Base-by-base conservation (phyloP, 2,329 filamentous ascomycete species). In the Neonectria ditissima region DNA sequence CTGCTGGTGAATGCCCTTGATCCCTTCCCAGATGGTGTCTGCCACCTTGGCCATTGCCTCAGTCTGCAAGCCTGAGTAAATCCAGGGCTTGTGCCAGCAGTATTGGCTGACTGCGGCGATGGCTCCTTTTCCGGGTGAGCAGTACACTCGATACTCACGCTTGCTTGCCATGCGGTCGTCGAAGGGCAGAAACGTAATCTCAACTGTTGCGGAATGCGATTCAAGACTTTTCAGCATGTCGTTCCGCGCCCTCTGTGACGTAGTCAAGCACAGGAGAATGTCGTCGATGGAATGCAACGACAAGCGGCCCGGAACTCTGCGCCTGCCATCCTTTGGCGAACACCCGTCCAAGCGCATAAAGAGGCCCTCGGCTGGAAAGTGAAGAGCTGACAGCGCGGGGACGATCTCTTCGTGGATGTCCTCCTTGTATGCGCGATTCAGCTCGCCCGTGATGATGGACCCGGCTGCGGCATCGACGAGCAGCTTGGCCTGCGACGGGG, bases 61-160 rank as follows among this genome's bases (percentile, higher is more conserved):
- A 0, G 67, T 60, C 2, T 61, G 55, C 8, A 3, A 30, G 44
- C 32, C 47, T 16, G 18, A 56, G 78, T 75, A 13, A 63, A 50
- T 75, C 77, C 82, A 2, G 71, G 73, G 72, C 48, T 72, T 71
- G 58, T 80, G 74, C 79, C 80, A 84, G 50, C 71, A 65, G 59
- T 81, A 82, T 67, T 83, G 80, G 48, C 78, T 81, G 37, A 81
- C 77, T 9, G 70, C 80, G 1, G 77, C 74, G n/a, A 82, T 76
- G 16, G 60, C 65, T 7, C 68, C 59, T 9, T 55, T 66, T 1
- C 66, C 69, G 1, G 81, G 80, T 3, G 76, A 73, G 57, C 81
- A 84, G 67, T 82, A 83, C 3, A 81, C 79, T 13, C 81, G 76
- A 65, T 81, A 84, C 66, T 84, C 80, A 2, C 70, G 68, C 8